Evolutionary conservation across 176 grass and related monocot genomes (phyloP), one percentile per base, ranked within the genome.

Genomic region (Saccharum spontaneum): DNA sequence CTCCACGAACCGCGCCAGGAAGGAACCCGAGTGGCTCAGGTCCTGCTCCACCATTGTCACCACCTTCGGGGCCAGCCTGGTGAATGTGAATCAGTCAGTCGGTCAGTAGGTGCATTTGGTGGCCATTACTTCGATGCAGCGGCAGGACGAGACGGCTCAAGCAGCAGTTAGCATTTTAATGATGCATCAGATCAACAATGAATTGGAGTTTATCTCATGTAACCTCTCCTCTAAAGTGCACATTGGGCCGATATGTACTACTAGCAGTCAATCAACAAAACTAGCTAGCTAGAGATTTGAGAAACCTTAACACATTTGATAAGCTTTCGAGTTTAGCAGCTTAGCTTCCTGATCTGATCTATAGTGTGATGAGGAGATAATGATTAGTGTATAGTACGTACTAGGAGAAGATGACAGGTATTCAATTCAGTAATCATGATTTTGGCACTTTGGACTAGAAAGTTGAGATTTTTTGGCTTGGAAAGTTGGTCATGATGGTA

Each of bases 1-100:
- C 81, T 98, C 96, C 37, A 98, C 96, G 83, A 98, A 98, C 7
- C 93, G 93, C 13, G 89, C 89, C 63, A 98, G 88, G 84, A 98
- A 98, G 4, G 96, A 90, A 3, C 96, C 96, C 0, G 93, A 89
- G 30, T 95, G 96, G 91, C 96, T 98, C 63, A 98, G 90, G 81
- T 98, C 96, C 88, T 98, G 96, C 80, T 98, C 96, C 46, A 98
- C 96, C 89, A 98, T 98, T 62, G 96, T 98, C 78, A 98, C 93
- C 86, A 95, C 93, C 93, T 95, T 98, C 1, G 96, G 96, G 69
- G 91, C 87, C 91, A 98, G 77, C 93, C 96, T 50, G 48, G 85
- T 10, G 89, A 88, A 1, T 98, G 62, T 1, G 40, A 41, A 41
- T 41, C 41, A 44, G 41, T 11, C 41, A 44, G 45, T 11, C 41